phyloP scores from a whole-genome alignment of 164 flowering plant genomes.

The Buxus sempervirens region DNA sequence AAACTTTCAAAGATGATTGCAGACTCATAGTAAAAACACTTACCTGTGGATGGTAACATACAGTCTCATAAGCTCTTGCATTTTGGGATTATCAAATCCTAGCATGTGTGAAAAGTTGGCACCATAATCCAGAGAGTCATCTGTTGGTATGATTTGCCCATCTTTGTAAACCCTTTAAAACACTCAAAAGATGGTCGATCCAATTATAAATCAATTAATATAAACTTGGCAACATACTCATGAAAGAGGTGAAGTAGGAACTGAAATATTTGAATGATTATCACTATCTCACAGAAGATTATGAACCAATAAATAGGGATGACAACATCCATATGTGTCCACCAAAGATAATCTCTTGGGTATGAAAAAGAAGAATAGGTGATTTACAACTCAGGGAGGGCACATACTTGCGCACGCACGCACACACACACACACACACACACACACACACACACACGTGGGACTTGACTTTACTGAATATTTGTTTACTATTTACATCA shows the following conservation, averaged over 20 bases:
- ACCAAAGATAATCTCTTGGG: no score
- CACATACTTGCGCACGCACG: no score
- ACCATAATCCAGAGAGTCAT: slow-evolving; percentile 88
- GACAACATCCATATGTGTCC: neutral
- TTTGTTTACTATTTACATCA: no score
- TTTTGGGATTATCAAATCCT: slow-evolving; percentile 82
- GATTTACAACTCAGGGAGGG: no score
- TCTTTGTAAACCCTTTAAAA: slow-evolving; percentile 72
- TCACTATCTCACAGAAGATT: neutral
- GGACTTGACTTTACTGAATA: no score
- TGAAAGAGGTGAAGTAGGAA: neutral
- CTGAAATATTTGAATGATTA: neutral
- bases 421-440: no score
- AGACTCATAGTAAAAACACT: slow-evolving; percentile 9
- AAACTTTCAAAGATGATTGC: neutral
- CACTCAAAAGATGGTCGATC: neutral
- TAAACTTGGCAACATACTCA: neutral
- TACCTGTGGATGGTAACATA: slow-evolving; percentile 93
- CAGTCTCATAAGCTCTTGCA: slow-evolving; percentile 97
- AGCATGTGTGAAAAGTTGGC: slow-evolving; percentile 94
- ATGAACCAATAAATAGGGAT: neutral
- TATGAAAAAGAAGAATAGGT: no score
- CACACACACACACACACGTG: no score
- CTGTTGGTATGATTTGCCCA: slow-evolving; percentile 57
- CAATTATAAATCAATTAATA: neutral